A percentile compares a stretch with the other conserved stretches of the same genome.
Evolutionary conservation across 1,284 basidiomycete genomes (phyloP).

Genomic region (Takashimella tepidaria): DNA sequence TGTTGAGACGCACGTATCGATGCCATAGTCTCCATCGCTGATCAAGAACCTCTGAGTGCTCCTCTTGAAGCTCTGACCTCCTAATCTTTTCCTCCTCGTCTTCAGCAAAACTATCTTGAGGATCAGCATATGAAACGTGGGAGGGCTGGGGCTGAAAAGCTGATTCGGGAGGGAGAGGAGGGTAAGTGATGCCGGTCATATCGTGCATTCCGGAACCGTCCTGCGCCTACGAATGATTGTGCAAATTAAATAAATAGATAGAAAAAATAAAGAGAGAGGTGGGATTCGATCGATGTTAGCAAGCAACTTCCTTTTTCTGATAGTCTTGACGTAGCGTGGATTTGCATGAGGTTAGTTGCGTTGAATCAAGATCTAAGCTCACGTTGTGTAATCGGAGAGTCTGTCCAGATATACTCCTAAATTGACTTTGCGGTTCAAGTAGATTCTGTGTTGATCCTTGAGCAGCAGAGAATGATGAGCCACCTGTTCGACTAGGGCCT

Average conservation of each 20-base stretch:
- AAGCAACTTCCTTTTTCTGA: too few species aligned
- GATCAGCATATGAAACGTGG: not conserved
- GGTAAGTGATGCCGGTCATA: too few species aligned
- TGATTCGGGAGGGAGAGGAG: not conserved
- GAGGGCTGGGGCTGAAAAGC: not conserved
- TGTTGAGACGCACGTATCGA: not conserved
- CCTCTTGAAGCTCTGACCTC: not conserved
- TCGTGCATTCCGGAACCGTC: too few species aligned
- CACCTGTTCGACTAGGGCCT: not conserved
- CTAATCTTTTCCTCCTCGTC: not conserved
- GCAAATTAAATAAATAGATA: too few species aligned
- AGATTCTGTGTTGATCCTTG: not conserved
- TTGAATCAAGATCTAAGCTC: too few species aligned
- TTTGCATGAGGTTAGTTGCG: too few species aligned
- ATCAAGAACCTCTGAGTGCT: not conserved
- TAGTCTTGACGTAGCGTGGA: too few species aligned
- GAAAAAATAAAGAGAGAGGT: too few species aligned
- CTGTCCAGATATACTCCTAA: not conserved
- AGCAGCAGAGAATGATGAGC: not conserved
- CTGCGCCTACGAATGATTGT: too few species aligned
- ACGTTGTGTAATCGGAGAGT: not conserved
- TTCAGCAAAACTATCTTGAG: too few species aligned
- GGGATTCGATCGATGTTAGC: too few species aligned
- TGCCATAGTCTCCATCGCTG: not conserved
- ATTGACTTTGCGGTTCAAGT: not conserved